A percentile compares a stretch with the other conserved stretches of the same genome.
Conservation (phyloP, 78 protist genomes). For the Guillardia theta region DNA sequence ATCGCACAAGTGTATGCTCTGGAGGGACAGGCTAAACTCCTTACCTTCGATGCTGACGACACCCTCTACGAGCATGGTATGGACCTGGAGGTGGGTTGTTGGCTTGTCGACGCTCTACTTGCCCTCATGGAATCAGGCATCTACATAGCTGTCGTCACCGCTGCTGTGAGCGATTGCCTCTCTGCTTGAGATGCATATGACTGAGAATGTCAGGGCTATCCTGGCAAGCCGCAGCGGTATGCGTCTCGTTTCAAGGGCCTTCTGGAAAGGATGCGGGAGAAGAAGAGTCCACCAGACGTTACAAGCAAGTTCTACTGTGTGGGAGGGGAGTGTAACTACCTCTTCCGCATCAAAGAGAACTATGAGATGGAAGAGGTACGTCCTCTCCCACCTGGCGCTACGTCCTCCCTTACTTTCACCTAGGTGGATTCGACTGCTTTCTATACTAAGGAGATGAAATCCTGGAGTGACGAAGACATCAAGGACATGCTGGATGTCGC, state of each 20-base stretch:
- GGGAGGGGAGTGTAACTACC: neutral
- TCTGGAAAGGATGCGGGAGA: neutral
- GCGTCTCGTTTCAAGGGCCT: neutral
- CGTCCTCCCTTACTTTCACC: neutral
- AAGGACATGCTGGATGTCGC: too few species aligned
- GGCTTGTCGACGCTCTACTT: neutral
- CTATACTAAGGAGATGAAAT: too few species aligned
- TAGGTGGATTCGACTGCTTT: neutral
- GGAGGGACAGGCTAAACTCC: neutral
- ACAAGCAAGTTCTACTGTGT: neutral
- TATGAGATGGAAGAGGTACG: too few species aligned
- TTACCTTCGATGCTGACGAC: neutral
- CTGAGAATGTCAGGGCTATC: neutral
- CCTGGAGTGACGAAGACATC: too few species aligned
- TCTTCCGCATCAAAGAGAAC: neutral
- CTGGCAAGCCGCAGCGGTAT: neutral
- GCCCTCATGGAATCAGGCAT: neutral
- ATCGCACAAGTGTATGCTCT: neutral
- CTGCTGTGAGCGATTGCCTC: neutral
- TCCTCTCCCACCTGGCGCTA: neutral
- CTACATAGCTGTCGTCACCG: neutral
- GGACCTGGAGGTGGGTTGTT: neutral
- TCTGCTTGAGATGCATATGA: neutral
- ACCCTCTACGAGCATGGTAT: neutral
- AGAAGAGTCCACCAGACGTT: neutral